These are phyloP conservation scores for Pugionium dolabratum DNA, from an alignment of 345 rosid species.

Conservation along the genomic window DNA sequence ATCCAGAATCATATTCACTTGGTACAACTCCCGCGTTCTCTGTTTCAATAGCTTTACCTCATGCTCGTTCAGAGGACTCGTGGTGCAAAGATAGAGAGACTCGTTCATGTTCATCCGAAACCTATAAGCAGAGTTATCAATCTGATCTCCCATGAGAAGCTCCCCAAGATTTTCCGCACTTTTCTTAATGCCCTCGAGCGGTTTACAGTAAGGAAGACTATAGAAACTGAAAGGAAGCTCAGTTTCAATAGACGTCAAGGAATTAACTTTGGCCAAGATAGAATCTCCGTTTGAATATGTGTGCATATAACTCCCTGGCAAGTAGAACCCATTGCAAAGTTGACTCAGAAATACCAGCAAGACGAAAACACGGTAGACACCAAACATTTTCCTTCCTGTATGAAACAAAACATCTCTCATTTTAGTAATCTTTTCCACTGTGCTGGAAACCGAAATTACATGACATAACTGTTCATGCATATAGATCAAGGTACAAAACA, in stretches of 20 bases:
- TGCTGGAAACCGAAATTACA: neutral
- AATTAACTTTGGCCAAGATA: conserved; percentile 73
- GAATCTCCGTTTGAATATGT: conserved; percentile 55
- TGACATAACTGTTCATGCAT: conserved; percentile 2
- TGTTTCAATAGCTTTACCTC: conserved; percentile 87
- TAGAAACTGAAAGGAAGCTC: conserved; percentile 86
- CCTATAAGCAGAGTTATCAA: conserved; percentile 79
- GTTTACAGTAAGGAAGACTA: conserved; percentile 76
- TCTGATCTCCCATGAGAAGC: conserved; percentile 91
- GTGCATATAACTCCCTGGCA: conserved; percentile 89
- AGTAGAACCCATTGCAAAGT: conserved; percentile 67
- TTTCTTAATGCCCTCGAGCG: conserved; percentile 58
- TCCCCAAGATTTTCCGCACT: conserved; percentile 93
- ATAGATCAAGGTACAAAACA: conserved; percentile 18
- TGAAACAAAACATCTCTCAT: conserved; percentile 15
- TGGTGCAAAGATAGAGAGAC: conserved; percentile 70
- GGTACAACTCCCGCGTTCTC: conserved; percentile 78
- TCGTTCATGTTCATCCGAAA: conserved; percentile 72
- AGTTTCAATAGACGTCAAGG: conserved; percentile 88
- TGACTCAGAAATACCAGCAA: conserved; percentile 45
- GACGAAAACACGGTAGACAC: conserved; percentile 44
- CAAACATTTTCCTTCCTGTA: conserved; percentile 40
- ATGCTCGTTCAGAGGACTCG: conserved; percentile 55
- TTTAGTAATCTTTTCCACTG: conserved; percentile 10
- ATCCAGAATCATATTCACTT: conserved; percentile 85